Base-by-base conservation (phyloP, 2,329 filamentous ascomycete genomes). In the Curvularia lunata region DNA sequence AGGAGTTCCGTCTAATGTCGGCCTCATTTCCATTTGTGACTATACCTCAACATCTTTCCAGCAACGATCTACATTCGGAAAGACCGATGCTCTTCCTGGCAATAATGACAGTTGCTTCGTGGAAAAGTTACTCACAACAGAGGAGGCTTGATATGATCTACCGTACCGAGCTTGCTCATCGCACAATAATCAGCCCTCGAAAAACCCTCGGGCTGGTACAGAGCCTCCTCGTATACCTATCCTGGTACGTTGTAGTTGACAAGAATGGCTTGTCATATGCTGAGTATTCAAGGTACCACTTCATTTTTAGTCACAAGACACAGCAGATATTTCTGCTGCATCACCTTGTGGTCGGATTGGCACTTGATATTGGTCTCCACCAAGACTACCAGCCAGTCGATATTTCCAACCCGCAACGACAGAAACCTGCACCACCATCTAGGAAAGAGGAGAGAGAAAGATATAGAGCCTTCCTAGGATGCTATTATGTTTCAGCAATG, bases 71-170 rank as follows among this genome's bases (percentile, higher is more conserved):
- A 10, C 57, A 68, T 56, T 27, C 32, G 7, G 58, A 63, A 6
- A 69, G 69, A 16, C 72, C 73, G 2, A 75, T 76, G 73, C 56
- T 75, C 3, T 67, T 75, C 32, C 64, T 75, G 13, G 71, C 72
- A 1, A 65, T 74, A 8, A 55, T 75, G 0, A 70, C 66, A 8
- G 67, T 65, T 9, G 66, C 73, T 1, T 73, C 72, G 0, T 73
- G 67, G 66, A 63, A 62, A 51, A 61, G 73, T 10, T 70, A 71
- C 42, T 45, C 60, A 6, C 66, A 62, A 7, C 71, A 72, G 43
- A 68, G 65, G 59, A 32, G 48, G 18, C 66, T 76, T 19, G 73
- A 76, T 30, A 43, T 52, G 4, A 28, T 67, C 1, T 76, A 67
- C 47, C 69, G 73, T 1, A 66, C 48, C 1, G 69, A 76, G 45